Evolutionary conservation across 2,329 filamentous ascomycete species (phyloP).

Genomic region (Pseudogymnoascus pannorum): DNA sequence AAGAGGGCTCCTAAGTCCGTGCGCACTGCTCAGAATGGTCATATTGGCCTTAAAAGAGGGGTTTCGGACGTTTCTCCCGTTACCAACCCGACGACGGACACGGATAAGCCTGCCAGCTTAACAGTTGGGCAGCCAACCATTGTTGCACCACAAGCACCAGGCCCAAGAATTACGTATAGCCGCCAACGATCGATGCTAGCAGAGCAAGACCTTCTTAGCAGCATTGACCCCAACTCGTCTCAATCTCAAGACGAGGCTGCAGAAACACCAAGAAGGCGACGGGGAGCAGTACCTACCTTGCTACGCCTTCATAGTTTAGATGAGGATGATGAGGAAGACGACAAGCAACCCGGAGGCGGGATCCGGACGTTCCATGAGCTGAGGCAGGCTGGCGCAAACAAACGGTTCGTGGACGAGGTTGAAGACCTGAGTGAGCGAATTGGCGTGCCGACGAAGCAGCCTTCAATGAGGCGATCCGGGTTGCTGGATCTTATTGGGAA

Average conservation of each 20-base stretch:
- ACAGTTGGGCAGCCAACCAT: not conserved
- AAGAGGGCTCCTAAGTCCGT: slow-evolving; percentile 18
- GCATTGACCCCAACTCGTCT: not conserved
- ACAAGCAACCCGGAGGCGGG: slow-evolving; percentile 28
- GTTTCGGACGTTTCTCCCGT: not conserved
- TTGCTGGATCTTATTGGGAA: slow-evolving; percentile 54
- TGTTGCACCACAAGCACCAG: slow-evolving; percentile 10
- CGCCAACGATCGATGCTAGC: slow-evolving; percentile 29
- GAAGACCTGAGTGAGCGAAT: slow-evolving; percentile 57
- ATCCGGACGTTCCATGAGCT: slow-evolving; percentile 60
- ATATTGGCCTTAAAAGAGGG: slow-evolving; percentile 12
- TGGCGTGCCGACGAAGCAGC: slow-evolving; percentile 40
- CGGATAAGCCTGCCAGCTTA: not conserved
- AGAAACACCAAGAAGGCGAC: slow-evolving; percentile 12
- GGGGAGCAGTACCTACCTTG: slow-evolving; percentile 23
- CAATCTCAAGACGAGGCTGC: slow-evolving; percentile 16
- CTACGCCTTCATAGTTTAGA: slow-evolving; percentile 23
- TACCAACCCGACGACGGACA: not conserved
- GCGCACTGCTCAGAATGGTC: slow-evolving; percentile 8
- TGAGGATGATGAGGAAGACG: slow-evolving; percentile 24
- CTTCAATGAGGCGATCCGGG: slow-evolving; percentile 49
- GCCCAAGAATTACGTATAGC: slow-evolving; percentile 29
- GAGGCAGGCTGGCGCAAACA: slow-evolving; percentile 58
- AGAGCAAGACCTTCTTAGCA: slow-evolving; percentile 26
- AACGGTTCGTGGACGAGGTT: slow-evolving; percentile 58